Base-by-base conservation (phyloP, 768 basidiomycete genomes). In the Ramaria sp. region DNA sequence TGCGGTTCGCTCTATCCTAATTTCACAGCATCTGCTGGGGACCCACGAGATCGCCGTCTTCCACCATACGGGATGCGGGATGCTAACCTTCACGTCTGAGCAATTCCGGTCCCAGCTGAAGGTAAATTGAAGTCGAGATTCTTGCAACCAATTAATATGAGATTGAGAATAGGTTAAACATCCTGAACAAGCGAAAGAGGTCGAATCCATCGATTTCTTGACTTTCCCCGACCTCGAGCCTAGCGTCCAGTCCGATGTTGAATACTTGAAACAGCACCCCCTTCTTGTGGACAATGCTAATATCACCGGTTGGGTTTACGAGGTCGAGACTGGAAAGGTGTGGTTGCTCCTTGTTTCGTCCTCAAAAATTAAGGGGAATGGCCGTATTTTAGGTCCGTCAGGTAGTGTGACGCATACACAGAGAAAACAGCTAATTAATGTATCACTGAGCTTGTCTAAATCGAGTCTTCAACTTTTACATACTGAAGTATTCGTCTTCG, bases 31-130 rank as follows among this genome's bases (percentile, higher is more conserved):
- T 41, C 76, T 86, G 15, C 75, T 87, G 15, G 84, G 83, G 12
- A 88, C 86, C 10, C 73, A 74, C 15, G 82, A 86, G 69, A 77
- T 87, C 52, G 77, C 81, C 4, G 70, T 88, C 51, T 77, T 85
- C 66, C 83, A 82, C 65, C 86, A 88, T 67, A 84, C 82, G 1
- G 81, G 75, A 48, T 87, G 86, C 63, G 86, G 86, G 47, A 86
- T 88, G 84, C 70, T 82, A 48, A 79, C 78, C 0, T 86, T 87
- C 71, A 74, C 70, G 5, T 75, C 75, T 27, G 68, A 73, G 0
- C 66, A 78, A 53, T 69, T 86, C 24, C 78, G 77, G 52, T 63
- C 68, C 17, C 68, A 78, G 50, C 73, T 86, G 61, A 79, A 76
- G 63, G 70, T 73, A 39, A 69, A 73, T 51, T 9, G 34, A 37